Conservation (phyloP, 2,329 filamentous ascomycete genomes). For the Neospermospora avenae region DNA sequence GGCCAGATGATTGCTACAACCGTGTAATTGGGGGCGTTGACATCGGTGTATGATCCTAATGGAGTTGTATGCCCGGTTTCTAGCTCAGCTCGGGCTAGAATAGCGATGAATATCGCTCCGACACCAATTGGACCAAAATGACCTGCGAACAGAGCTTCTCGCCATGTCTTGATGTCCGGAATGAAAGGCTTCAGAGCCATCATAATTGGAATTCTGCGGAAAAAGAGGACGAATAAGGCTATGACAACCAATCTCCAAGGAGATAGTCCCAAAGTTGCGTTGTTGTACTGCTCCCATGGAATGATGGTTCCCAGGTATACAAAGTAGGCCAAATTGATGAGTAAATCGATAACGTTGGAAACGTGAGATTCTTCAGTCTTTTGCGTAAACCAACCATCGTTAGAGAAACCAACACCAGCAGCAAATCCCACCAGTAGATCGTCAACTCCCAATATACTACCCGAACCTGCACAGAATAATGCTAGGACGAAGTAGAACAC, state of each 20-base stretch:
- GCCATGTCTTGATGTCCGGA: slow-evolving; percentile 96
- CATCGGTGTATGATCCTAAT: slow-evolving; percentile 56
- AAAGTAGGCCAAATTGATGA: slow-evolving; percentile 97
- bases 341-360: slow-evolving; percentile 96
- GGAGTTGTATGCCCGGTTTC: slow-evolving; percentile 74
- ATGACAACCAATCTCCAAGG: slow-evolving; percentile 94
- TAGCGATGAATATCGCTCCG: slow-evolving; percentile 92
- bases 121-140: slow-evolving; percentile 98
- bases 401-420: slow-evolving; percentile 96
- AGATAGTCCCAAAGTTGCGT: slow-evolving; percentile 65
- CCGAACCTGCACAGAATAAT: slow-evolving; percentile 88
- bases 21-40: slow-evolving; percentile 53
- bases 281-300: slow-evolving; percentile 90
- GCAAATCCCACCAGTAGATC: slow-evolving; percentile 93
- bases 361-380: slow-evolving; percentile 99
- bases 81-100: slow-evolving; percentile 87
- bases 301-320: slow-evolving; percentile 97
- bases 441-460: slow-evolving; percentile 86
- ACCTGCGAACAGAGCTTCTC: slow-evolving; percentile 92
- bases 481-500: slow-evolving; percentile 98
- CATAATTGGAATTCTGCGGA: slow-evolving; percentile 96
- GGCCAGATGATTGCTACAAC: slow-evolving; percentile 91
- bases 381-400: slow-evolving; percentile 97
- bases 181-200: slow-evolving; percentile 85
- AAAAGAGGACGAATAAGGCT: slow-evolving; percentile 89